Evolutionary conservation across 2,329 filamentous ascomycete species (phyloP).

Genomic region (Cladosporium oxysporum): DNA sequence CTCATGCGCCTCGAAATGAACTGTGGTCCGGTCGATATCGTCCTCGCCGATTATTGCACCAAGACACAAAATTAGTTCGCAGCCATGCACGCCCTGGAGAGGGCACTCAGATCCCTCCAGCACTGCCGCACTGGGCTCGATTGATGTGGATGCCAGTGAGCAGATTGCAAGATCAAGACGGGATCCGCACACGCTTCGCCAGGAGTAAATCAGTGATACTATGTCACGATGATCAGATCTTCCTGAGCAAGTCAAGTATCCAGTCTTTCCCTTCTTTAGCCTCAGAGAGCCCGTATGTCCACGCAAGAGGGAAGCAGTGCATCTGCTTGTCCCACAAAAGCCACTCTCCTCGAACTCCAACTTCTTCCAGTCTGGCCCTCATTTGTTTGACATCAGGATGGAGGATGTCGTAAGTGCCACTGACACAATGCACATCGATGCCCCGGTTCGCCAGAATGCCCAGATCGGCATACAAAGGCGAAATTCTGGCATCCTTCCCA

Average conservation of each 20-base stretch:
- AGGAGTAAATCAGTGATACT: neutral
- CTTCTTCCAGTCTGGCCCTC: slow-evolving; percentile 46
- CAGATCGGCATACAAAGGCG: slow-evolving; percentile 48
- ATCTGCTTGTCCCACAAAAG: slow-evolving; percentile 63
- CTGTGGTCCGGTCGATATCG: neutral
- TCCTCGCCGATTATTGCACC: neutral
- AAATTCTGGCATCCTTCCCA: slow-evolving; percentile 48
- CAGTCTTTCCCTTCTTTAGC: slow-evolving; percentile 49
- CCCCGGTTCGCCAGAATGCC: slow-evolving; percentile 40
- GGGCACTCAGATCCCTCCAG: neutral
- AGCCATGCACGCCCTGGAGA: neutral
- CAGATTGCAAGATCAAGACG: neutral
- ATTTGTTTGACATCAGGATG: slow-evolving; percentile 55
- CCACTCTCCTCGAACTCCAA: slow-evolving; percentile 55
- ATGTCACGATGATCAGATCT: slow-evolving; percentile 4
- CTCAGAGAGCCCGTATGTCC: slow-evolving; percentile 51
- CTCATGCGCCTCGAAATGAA: neutral
- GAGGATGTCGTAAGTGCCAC: slow-evolving; percentile 56
- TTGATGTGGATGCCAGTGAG: neutral
- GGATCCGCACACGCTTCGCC: too few species aligned
- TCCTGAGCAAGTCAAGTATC: slow-evolving; percentile 41
- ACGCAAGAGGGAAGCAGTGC: slow-evolving; percentile 59
- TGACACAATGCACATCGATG: slow-evolving; percentile 55
- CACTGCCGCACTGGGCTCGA: neutral
- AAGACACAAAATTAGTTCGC: neutral